Base-by-base conservation (phyloP, 257 asterid genomes). In the Penstemon eatonii region DNA sequence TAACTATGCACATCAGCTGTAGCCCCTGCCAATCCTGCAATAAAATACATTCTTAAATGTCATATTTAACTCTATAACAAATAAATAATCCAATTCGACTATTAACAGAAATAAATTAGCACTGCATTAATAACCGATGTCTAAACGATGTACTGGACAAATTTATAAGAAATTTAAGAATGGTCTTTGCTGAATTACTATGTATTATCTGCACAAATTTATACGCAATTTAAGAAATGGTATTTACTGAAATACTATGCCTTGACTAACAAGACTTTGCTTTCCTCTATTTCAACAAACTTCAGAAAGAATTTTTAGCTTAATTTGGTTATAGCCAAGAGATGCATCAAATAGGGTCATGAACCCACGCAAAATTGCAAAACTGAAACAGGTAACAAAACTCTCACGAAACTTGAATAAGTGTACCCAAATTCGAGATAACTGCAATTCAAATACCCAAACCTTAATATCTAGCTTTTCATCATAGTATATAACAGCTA, bases 21-120 rank as follows among this genome's bases (percentile, higher is more conserved):
- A 39, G 99, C 99, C 55, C 99, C 97, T 0, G 99, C 99, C 75
- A 94, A 85, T 59, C 99, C 99, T 94, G 93, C 79, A 83, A 80
- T 56, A 73, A 80, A 63, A 72, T 12, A 10, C 71, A 66, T n/a
- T 69, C 73, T 75, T 56, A 65, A 57, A 41, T 38, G 56, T 72
- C 72, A 73, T 40, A 7, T 9, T 36, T n/a, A 13, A n/a, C 67
- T 42, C 65, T 59, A 19, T 44, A 55, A 62, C 55, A 5, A 51
- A 46, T 51, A 63, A 52, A 5, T 25, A 53, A 42, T 56, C 57
- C 50, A 25, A 18, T 43, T 38, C 33, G 56, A 45, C 54, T n/a
- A 12, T 57, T 6, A 50, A 52, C 4, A 25, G 54, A 57, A 52
- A 65, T 41, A 53, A 36, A 7, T 15, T 6, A 36, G 58, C 44